Base-by-base conservation (phyloP, 352 stramenopile species). In the Pythium insidiosum region DNA sequence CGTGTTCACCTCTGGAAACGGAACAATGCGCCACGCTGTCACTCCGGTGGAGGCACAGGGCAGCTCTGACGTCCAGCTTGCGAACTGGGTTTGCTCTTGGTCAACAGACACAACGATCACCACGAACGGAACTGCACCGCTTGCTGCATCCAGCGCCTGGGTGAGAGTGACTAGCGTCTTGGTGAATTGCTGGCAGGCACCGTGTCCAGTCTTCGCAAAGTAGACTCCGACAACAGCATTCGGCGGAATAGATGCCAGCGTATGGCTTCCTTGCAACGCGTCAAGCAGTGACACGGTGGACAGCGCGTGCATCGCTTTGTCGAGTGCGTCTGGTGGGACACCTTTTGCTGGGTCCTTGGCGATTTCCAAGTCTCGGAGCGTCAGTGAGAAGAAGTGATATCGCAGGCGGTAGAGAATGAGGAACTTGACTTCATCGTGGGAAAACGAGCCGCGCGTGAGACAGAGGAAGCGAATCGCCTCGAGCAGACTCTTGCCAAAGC, bases 61-160 rank as follows among this genome's bases (percentile, higher is more conserved):
- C n/a, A 92, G 46, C n/a, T 70, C 72, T 4, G 64, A 64, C 13
- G 74, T 58, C 2, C 90, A 50, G 12, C 61, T 50, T 1, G 63
- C 57, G 20, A 71, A 91, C 7, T 78, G 75, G 15, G 63, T 47
- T 36, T 79, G 63, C 7, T 84, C 71, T 47, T 80, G 59, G 36
- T 94, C 82, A 26, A 85, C 60, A 4, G 79, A 85, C 1, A 94
- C 68, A 3, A 92, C 55, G 42, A 94, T 82, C n/a, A 89, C 48
- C 33, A 69, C 56, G 23, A 94, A n/a, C n/a, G n/a, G n/a, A n/a
- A 68, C 18, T 71, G 66, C 33, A 83, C 74, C 25, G 59, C 53
- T 9, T 30, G n/a, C n/a, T 26, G 62, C 24, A 37, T 66, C 53
- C 5, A 89, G 45, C 6, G 42, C 47, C n/a, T 80, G 48, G 2